These are phyloP conservation scores for Wickerhamiella nectarea DNA, from an alignment of 805 yeast genomes.

Conservation along the genomic window DNA sequence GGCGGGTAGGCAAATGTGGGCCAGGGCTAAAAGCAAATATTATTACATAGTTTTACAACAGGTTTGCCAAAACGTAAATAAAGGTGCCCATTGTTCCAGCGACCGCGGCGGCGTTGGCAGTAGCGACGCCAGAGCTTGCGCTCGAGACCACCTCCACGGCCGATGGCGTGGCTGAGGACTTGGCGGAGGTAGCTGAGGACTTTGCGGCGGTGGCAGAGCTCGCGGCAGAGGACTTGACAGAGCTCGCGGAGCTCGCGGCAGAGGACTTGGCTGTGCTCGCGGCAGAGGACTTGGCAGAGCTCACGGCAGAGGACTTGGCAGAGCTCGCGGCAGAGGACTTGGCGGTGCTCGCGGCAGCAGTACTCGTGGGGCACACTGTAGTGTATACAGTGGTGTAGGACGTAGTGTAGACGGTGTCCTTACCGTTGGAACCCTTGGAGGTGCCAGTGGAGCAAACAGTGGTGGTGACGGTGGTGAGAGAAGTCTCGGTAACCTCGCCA, in stretches of 20 bases:
- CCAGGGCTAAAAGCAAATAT: background rate
- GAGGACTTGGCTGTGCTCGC: background rate
- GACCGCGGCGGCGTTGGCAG: slow-evolving; percentile 29
- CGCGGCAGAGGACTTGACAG: background rate
- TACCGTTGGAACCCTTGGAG: background rate
- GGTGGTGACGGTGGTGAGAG: background rate
- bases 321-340: background rate
- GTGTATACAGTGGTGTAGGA: background rate
- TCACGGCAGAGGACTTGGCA: background rate
- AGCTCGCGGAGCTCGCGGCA: background rate
- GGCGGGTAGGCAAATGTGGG: background rate
- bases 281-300: background rate
- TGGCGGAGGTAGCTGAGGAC: too few relatives aligned
- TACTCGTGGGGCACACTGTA: slow-evolving; percentile 2
- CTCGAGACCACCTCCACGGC: slow-evolving; percentile 26
- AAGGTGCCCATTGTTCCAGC: slow-evolving; percentile 40
- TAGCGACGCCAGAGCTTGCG: slow-evolving; percentile 19
- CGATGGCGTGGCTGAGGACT: too few relatives aligned
- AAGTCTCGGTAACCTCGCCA: background rate
- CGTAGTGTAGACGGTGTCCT: background rate
- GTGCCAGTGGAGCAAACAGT: background rate
- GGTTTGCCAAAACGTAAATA: slow-evolving; percentile 62
- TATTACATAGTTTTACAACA: background rate
- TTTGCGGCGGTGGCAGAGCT: too few relatives aligned
- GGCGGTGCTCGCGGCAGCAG: background rate